Conservation (phyloP, 2,329 filamentous ascomycete genomes). For the Fusarium incarnatum region DNA sequence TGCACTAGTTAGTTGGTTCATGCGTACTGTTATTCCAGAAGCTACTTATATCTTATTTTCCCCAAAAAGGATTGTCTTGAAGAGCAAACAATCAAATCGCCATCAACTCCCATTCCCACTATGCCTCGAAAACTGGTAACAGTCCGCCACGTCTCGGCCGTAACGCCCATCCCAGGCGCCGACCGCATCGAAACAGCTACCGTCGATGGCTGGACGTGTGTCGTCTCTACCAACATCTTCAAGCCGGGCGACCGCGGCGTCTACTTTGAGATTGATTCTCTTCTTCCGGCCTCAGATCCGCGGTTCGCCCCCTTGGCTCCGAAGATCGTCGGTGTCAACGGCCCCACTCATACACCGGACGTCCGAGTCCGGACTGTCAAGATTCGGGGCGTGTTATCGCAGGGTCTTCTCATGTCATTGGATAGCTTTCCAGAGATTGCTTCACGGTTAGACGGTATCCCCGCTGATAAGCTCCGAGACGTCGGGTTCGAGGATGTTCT, state of each 20-base stretch:
- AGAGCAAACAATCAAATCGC: not conserved
- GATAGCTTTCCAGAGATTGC: constrained; percentile 34
- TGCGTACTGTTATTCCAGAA: not conserved
- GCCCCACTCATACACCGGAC: constrained; percentile 12
- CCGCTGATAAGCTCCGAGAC: not conserved
- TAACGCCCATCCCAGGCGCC: constrained; percentile 36
- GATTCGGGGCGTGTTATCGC: constrained; percentile 37
- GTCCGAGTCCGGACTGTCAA: constrained; percentile 37
- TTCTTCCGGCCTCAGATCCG: constrained; percentile 37
- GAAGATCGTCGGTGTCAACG: constrained; percentile 1
- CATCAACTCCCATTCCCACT: not conserved
- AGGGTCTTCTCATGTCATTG: constrained; percentile 40
- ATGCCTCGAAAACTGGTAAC: constrained; percentile 44
- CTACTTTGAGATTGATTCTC: constrained; percentile 43
- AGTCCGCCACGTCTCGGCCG: constrained; percentile 30
- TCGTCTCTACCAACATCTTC: constrained; percentile 33
- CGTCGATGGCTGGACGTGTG: constrained; percentile 41
- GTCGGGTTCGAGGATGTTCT: constrained; percentile 38
- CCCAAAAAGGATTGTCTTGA: not conserved
- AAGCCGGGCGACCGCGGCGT: constrained; percentile 31
- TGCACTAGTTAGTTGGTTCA: constrained; percentile 1
- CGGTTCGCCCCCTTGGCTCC: constrained; percentile 32
- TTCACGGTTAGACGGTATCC: not conserved
- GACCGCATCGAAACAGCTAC: constrained; percentile 35
- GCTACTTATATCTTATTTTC: not conserved